phyloP scores from a whole-genome alignment of 306 rosid species.

The Hippophae gyantsensis region DNA sequence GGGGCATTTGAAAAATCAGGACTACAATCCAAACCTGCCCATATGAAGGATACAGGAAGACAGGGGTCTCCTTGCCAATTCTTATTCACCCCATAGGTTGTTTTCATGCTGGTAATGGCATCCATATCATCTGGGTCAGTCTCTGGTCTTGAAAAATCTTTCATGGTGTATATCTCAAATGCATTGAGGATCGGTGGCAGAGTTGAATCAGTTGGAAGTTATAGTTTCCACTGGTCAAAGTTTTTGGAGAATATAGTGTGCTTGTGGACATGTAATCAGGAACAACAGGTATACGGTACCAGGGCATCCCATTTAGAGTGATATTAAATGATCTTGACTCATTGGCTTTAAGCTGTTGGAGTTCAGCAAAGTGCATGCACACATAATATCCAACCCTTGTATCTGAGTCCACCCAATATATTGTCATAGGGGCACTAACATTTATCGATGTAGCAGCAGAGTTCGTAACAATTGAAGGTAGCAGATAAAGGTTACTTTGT shows the following conservation, averaged over 20 bases:
- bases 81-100: constrained; percentile 4
- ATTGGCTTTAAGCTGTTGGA: neutral
- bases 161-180: neutral
- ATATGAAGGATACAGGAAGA: constrained; percentile 7
- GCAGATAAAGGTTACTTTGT: neutral
- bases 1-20: neutral
- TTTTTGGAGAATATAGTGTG: neutral
- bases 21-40: constrained; percentile 27
- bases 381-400: neutral
- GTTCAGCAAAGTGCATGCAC: constrained; percentile 8
- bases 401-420: neutral
- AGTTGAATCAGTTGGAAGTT: neutral
- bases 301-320: neutral
- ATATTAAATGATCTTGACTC: constrained; percentile 6
- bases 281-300: neutral
- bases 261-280: neutral
- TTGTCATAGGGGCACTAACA: neutral
- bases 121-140: neutral
- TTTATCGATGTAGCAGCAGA: constrained; percentile 6
- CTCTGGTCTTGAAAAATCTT: neutral
- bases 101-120: constrained; percentile 20
- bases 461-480: constrained; percentile 10
- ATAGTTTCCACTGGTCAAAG: neutral
- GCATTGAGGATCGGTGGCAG: constrained; percentile 2
- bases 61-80: constrained; percentile 45